Evolutionary conservation across 1,284 basidiomycete species (phyloP).

Genomic region (Irpex sp.): DNA sequence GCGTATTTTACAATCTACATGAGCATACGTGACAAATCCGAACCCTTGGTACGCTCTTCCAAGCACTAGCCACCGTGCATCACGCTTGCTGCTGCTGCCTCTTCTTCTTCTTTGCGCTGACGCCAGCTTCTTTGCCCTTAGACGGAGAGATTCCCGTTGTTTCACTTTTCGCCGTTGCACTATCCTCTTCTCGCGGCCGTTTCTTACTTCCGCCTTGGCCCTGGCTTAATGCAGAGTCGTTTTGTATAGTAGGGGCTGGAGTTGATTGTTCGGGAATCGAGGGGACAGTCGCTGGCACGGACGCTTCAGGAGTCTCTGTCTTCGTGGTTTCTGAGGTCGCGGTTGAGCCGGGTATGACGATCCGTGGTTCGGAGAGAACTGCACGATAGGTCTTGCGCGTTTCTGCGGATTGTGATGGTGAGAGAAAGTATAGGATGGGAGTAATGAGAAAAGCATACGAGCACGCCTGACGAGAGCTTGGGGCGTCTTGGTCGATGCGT

Average conservation of each 20-base stretch:
- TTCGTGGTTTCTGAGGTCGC: background rate
- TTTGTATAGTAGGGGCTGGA: background rate
- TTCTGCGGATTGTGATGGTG: constrained; percentile 26
- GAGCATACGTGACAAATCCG: no score
- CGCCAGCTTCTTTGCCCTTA: no score
- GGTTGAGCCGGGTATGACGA: constrained; percentile 43
- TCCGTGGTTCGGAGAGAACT: constrained; percentile 62
- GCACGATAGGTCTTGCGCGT: constrained; percentile 61
- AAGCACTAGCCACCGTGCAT: no score
- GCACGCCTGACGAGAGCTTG: constrained; percentile 66
- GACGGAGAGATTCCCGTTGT: no score
- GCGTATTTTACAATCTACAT: no score
- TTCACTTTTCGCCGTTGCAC: no score
- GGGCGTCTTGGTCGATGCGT: constrained; percentile 51
- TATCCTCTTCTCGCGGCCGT: background rate
- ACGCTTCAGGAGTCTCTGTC: background rate
- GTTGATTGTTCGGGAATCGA: background rate
- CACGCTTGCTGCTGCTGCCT: no score
- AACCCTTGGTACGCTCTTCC: no score
- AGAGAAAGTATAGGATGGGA: background rate
- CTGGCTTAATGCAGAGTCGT: background rate
- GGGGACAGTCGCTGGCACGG: background rate
- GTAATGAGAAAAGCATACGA: constrained; percentile 42
- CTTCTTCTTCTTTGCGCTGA: no score
- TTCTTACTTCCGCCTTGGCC: background rate